Evolutionary conservation across 2,329 filamentous ascomycete genomes (phyloP).

Genomic region (Ophiostoma sp.): DNA sequence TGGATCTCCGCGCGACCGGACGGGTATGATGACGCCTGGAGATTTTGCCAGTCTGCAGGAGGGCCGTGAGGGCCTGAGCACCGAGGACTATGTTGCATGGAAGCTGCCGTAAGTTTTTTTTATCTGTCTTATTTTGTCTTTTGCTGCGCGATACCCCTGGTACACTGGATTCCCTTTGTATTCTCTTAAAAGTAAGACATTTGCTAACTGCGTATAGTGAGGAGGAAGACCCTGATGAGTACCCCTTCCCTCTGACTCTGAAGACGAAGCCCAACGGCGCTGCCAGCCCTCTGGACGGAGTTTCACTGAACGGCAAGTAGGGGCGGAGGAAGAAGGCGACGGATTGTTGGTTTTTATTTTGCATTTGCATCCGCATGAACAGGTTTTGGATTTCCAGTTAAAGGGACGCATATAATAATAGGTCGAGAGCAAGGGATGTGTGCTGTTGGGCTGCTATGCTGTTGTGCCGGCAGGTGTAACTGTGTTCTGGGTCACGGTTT

Average conservation of each 20-base stretch:
- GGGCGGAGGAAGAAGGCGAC: no score
- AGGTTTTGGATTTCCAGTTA: slow-evolving; percentile 1
- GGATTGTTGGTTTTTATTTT: neutral
- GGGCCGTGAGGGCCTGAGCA: slow-evolving; percentile 83
- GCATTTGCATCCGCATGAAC: neutral
- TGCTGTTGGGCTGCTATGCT: neutral
- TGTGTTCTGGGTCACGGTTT: neutral
- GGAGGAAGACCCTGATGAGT: slow-evolving; percentile 83
- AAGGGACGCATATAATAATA: neutral
- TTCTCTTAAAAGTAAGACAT: slow-evolving; percentile 1
- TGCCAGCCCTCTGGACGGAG: slow-evolving; percentile 40
- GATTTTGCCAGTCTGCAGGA: slow-evolving; percentile 97
- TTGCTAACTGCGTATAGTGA: slow-evolving; percentile 50
- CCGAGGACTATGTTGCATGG: slow-evolving; percentile 97
- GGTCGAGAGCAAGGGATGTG: neutral
- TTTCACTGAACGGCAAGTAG: slow-evolving; percentile 41
- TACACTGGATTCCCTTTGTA: no score
- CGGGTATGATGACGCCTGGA: slow-evolving; percentile 97
- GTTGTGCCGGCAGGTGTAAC: neutral
- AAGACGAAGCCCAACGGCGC: slow-evolving; percentile 47
- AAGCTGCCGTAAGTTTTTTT: slow-evolving; percentile 78
- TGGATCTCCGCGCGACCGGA: slow-evolving; percentile 82
- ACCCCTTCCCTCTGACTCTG: slow-evolving; percentile 55
- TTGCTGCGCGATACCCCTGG: neutral
- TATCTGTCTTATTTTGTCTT: neutral